Conservation (phyloP, 306 rosid genomes). For the Crotalaria pallida region DNA sequence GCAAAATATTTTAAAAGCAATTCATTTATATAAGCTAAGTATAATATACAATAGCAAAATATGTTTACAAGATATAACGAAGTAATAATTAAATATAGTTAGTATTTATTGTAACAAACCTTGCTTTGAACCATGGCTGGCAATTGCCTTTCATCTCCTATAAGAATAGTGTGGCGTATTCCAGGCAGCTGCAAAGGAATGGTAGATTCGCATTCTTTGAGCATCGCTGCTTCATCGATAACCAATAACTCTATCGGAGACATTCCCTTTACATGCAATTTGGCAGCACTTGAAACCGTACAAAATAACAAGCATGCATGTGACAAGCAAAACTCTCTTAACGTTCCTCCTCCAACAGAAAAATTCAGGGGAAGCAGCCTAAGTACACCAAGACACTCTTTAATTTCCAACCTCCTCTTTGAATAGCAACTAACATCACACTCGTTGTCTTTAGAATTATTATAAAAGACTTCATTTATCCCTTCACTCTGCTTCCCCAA, state of each 20-base stretch:
- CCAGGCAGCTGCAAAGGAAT: constrained; percentile 38
- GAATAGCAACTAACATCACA: not conserved
- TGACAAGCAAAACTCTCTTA: not conserved
- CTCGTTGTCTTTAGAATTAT: not conserved
- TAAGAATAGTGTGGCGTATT: constrained; percentile 30
- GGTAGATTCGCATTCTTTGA: constrained; percentile 40
- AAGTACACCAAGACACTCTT: not conserved
- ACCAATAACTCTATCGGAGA: not conserved
- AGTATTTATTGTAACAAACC: no score
- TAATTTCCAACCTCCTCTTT: not conserved
- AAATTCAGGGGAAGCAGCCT: not conserved
- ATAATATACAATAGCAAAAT: no score
- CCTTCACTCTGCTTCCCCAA: not conserved
- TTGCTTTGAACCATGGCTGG: constrained; percentile 37
- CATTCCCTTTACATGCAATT: not conserved
- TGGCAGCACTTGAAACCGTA: constrained; percentile 8
- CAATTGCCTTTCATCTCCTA: constrained; percentile 39
- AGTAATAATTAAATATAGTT: no score
- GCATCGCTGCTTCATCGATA: constrained; percentile 40
- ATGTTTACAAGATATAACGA: no score
- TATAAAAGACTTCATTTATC: not conserved
- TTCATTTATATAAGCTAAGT: no score
- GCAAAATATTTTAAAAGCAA: not conserved
- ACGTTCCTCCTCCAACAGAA: not conserved
- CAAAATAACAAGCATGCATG: not conserved